phyloP scores from a whole-genome alignment of 1,139 yeast genomes.

The Arxiozyma slooffiae region DNA sequence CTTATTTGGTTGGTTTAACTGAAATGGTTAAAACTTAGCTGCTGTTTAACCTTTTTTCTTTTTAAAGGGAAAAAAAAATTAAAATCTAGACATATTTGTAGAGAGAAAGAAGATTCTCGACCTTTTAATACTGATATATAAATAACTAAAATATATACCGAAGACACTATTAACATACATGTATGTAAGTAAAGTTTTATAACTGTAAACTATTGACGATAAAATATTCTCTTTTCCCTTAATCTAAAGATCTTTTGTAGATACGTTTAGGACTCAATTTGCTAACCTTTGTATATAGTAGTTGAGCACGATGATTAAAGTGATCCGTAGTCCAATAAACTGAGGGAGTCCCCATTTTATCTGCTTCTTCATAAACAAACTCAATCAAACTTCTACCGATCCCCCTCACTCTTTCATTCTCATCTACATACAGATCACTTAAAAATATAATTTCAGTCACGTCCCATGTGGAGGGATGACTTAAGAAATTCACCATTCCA shows the following conservation, averaged over 20 bases:
- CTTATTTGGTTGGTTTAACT: too few relatives aligned
- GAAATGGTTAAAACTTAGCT: too few relatives aligned
- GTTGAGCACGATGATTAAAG: conserved; percentile 50
- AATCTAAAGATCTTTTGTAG: conserved; percentile 8
- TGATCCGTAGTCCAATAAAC: conserved; percentile 51
- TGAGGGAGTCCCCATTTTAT: conserved; percentile 34
- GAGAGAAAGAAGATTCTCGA: not conserved
- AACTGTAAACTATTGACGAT: not conserved
- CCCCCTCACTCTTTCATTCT: conserved; percentile 36
- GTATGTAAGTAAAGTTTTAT: too few relatives aligned
- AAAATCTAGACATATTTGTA: too few relatives aligned
- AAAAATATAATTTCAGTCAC: conserved; percentile 35
- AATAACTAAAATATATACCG: too few relatives aligned
- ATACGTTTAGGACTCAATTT: conserved; percentile 24
- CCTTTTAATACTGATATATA: too few relatives aligned
- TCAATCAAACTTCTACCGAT: too few relatives aligned
- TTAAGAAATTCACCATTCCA: conserved; percentile 38
- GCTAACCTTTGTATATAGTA: conserved; percentile 48
- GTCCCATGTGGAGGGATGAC: conserved; percentile 41
- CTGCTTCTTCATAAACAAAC: conserved; percentile 44
- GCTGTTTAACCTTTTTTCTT: too few relatives aligned
- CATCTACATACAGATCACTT: conserved; percentile 38
- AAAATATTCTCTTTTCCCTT: too few relatives aligned
- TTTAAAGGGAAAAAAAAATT: too few relatives aligned
- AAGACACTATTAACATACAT: too few relatives aligned